Evolutionary conservation across 441 rosid genomes (phyloP).

Genomic region (Populus tomentosa): DNA sequence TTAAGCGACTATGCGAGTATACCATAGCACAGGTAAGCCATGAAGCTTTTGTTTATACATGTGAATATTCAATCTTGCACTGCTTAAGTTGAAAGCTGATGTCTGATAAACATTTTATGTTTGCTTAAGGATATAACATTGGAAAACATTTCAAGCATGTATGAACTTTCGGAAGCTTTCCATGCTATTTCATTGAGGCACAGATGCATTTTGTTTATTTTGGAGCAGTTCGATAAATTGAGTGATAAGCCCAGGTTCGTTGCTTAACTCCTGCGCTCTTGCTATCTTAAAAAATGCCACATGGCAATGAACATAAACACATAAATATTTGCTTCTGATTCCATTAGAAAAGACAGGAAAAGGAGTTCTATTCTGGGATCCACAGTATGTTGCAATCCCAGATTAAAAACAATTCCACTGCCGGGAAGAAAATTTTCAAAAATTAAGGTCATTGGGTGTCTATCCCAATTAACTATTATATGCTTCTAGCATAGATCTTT

Average conservation of each 20-base stretch:
- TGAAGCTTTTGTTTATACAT: slow-evolving; percentile 8
- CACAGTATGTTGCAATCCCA: not conserved
- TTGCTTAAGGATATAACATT: slow-evolving; percentile 71
- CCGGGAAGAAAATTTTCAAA: not conserved
- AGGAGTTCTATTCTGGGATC: not conserved
- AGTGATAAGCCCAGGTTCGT: too few relatives aligned
- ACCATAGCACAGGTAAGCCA: slow-evolving; percentile 88
- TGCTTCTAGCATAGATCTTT: not conserved
- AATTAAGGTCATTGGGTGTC: too few relatives aligned
- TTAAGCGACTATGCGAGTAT: slow-evolving; percentile 95
- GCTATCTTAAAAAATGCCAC: not conserved
- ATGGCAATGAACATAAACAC: not conserved
- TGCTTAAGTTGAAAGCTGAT: slow-evolving; percentile 9
- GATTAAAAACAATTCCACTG: not conserved
- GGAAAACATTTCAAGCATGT: slow-evolving; percentile 83
- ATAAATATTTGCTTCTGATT: not conserved
- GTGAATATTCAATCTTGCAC: not conserved
- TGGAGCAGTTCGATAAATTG: too few relatives aligned
- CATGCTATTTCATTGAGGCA: too few relatives aligned
- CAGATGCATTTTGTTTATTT: too few relatives aligned
- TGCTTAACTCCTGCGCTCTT: not conserved
- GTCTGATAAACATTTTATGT: slow-evolving; percentile 13
- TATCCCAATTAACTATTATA: not conserved
- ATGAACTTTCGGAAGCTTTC: too few relatives aligned
- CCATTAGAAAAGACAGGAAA: not conserved